Evolutionary conservation across 306 rosid genomes (phyloP).

Genomic region (Cucurbita pepo): DNA sequence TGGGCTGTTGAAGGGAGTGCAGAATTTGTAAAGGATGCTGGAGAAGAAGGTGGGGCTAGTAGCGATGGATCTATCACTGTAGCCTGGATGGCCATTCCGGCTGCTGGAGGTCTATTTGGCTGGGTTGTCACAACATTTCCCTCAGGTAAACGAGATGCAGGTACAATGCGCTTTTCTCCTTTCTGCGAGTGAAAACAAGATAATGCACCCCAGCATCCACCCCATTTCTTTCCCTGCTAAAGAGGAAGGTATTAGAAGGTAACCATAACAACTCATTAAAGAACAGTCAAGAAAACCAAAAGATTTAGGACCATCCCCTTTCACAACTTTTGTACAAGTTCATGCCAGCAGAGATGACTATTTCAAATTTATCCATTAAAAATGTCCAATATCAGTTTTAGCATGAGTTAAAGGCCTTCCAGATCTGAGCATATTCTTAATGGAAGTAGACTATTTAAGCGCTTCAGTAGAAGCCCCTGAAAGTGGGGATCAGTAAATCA

Average conservation of each 20-base stretch:
- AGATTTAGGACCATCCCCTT: background rate
- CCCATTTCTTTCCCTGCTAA: conserved; percentile 94
- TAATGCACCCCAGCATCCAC: conserved; percentile 85
- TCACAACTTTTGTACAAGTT: background rate
- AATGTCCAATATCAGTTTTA: background rate
- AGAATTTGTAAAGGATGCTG: conserved; percentile 86
- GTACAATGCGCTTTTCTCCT: conserved; percentile 92
- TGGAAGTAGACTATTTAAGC: background rate
- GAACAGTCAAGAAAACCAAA: background rate
- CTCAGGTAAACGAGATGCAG: conserved; percentile 74
- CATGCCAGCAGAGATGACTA: background rate
- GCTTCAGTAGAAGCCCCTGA: background rate
- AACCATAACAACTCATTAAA: background rate
- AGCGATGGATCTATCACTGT: conserved; percentile 75
- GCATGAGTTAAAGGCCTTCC: background rate
- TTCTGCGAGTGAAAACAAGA: conserved; percentile 81
- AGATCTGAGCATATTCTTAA: conserved; percentile 1
- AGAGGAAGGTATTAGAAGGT: conserved; percentile 12
- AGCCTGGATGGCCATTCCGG: conserved; percentile 55
- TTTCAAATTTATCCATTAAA: background rate
- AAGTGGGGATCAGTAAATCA: background rate
- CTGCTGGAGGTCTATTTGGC: conserved; percentile 70
- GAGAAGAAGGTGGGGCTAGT: conserved; percentile 95
- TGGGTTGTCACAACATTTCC: conserved; percentile 53
- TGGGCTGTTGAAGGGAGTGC: conserved; percentile 91